Evolutionary conservation across 169 alveolate genomes (phyloP).

Genomic region (Toxoplasma gondii): DNA sequence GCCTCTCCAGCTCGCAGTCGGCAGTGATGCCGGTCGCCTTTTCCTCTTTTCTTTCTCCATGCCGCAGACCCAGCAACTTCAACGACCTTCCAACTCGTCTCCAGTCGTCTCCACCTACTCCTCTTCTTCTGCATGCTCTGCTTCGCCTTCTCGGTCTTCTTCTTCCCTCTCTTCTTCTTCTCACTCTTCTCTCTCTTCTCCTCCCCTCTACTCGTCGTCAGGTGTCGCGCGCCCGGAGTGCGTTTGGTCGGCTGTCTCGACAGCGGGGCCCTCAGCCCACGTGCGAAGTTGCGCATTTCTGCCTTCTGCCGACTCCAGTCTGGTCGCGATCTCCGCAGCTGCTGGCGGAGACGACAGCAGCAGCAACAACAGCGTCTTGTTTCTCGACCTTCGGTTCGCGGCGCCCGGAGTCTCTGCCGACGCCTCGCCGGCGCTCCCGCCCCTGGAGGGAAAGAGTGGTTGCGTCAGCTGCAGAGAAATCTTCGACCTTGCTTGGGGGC

Average conservation of each 20-base stretch:
- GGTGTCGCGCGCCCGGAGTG: background rate
- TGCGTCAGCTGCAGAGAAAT: conserved; percentile 4
- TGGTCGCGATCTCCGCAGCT: conserved; percentile 1
- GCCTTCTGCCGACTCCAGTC: background rate
- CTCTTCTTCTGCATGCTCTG: background rate
- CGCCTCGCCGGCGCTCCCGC: background rate
- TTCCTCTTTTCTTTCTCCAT: background rate
- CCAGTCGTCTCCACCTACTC: no score
- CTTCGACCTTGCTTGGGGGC: background rate
- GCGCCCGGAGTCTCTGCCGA: background rate
- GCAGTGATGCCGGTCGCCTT: background rate
- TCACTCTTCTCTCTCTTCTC: no score
- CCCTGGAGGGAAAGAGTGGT: background rate
- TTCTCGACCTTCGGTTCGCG: background rate
- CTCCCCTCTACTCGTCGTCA: no score
- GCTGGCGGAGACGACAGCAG: conserved; percentile 19
- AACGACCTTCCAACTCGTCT: background rate
- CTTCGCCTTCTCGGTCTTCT: background rate
- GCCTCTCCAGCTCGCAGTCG: background rate
- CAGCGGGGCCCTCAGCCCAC: background rate
- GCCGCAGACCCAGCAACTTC: background rate
- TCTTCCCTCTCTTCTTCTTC: no score
- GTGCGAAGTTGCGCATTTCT: background rate
- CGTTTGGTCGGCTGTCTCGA: background rate
- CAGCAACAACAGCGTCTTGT: conserved; percentile 27